phyloP scores from a whole-genome alignment of 306 rosid species.

The Erythrophleum fordii region DNA sequence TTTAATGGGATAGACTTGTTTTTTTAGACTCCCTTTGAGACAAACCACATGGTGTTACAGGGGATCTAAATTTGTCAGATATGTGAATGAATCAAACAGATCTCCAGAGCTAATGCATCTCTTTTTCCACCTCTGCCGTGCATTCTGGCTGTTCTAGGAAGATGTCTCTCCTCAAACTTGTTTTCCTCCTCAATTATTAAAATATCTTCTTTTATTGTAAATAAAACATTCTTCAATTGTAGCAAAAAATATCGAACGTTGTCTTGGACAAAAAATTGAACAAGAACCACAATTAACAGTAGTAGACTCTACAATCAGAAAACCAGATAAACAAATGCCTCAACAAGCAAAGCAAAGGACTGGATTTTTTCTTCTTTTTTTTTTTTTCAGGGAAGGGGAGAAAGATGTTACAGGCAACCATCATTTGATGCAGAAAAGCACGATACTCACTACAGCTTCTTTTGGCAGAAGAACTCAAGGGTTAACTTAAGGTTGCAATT shows the following conservation, averaged over 20 bases:
- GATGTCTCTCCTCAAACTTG: background rate
- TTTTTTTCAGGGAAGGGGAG: too few relatives aligned
- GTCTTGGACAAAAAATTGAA: background rate
- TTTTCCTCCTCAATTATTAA: background rate
- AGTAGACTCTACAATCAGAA: too few relatives aligned
- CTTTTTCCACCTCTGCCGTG: background rate
- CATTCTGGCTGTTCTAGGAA: background rate
- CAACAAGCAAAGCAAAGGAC: too few relatives aligned
- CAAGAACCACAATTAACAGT: too few relatives aligned
- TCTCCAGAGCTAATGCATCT: background rate
- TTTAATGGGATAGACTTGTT: background rate
- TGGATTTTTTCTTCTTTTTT: too few relatives aligned
- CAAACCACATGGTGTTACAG: background rate
- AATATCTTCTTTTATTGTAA: background rate
- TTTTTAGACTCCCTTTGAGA: background rate
- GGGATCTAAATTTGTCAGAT: background rate
- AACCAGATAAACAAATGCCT: too few relatives aligned
- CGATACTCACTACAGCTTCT: too few relatives aligned
- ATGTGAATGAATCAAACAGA: background rate
- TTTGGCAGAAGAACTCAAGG: too few relatives aligned
- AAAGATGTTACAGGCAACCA: too few relatives aligned
- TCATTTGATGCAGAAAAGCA: too few relatives aligned
- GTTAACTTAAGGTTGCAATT: too few relatives aligned
- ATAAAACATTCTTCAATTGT: background rate
- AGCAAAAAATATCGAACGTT: background rate